Evolutionary conservation across 352 stramenopile genomes (phyloP), one percentile per base, ranked within the genome.

Genomic region (Aphanomyces euteiches): DNA sequence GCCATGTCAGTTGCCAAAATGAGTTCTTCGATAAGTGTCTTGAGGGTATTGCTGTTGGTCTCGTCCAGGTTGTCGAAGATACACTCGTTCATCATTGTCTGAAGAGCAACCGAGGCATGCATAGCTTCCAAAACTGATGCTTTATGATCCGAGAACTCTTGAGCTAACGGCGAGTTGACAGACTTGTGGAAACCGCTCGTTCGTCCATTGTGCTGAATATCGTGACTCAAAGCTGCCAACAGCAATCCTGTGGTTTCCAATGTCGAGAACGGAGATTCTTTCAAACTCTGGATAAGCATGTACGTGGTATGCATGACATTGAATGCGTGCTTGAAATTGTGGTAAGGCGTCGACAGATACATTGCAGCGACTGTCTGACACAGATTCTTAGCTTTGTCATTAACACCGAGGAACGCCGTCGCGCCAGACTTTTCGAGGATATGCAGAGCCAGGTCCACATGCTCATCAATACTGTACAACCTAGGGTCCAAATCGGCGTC

Each of bases 281-380:
- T 85, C n/a, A 21, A 91, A 3, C 84, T 95, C 19, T 81, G 88
- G 10, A 97, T 70, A 47, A 97, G 75, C 28, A 95, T 61, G 67
- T 96, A 97, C 7, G 79, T 79, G 34, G 87, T 79, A 74, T 97
- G 90, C 47, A 96, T 82, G 45, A 96, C 90, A 3, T 85, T 90
- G 64, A 96, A 85, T 12, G 85, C 92, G 73, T 98, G 92, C 69
- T 90, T 56, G 72, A 93, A 97, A 79, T 96, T 97, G 78, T 97
- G 90, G 73, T 96, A 97, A 47, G 90, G 85, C 63, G 92, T 92
- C 38, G 84, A 81, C 70, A 92, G 85, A 73, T 95, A 95, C 54
- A 89, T 81, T 19, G 89, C 82, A 58, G 89, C 90, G 65, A 91
- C 85, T 5, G 78, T 81, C 54, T 85, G 73, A 69, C 91, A 90